Conservation (phyloP, 2,329 filamentous ascomycete species). For the Metarhizium humberi region DNA sequence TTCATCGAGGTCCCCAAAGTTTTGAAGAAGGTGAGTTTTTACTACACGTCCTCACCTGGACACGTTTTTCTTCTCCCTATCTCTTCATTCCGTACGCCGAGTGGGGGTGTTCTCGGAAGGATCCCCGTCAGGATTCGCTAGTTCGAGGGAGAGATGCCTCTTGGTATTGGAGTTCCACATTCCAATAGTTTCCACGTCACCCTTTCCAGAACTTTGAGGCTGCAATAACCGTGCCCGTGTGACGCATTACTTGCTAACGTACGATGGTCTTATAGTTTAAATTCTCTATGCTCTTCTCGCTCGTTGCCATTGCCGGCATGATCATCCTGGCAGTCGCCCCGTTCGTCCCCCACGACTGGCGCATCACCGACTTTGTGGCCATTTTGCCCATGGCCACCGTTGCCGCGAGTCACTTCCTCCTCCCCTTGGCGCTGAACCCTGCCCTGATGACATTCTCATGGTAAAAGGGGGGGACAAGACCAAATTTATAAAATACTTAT, state of each 20-base stretch:
- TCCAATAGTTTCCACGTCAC: neutral
- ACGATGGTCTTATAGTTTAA: slow-evolving; percentile 48
- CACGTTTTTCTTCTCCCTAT: neutral
- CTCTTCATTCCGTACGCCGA: neutral
- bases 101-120: neutral
- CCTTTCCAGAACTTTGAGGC: neutral
- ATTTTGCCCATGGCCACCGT: slow-evolving; percentile 69
- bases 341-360: slow-evolving; percentile 58
- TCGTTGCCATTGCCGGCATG: slow-evolving; percentile 51
- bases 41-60: neutral
- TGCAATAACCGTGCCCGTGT: neutral
- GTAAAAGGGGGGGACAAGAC: slow-evolving; percentile 29
- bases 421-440: slow-evolving; percentile 69
- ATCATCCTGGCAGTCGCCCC: slow-evolving; percentile 52
- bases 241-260: slow-evolving; percentile 10
- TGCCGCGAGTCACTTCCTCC: slow-evolving; percentile 56
- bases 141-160: neutral
- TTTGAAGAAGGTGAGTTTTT: slow-evolving; percentile 56
- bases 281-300: slow-evolving; percentile 56
- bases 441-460: slow-evolving; percentile 73
- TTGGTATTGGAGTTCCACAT: neutral
- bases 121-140: neutral
- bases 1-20: slow-evolving; percentile 78
- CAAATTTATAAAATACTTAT: too few species aligned
- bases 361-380: slow-evolving; percentile 62